Evolutionary conservation across 176 grass and related monocot genomes (phyloP).

Genomic region (Oryza punctata): DNA sequence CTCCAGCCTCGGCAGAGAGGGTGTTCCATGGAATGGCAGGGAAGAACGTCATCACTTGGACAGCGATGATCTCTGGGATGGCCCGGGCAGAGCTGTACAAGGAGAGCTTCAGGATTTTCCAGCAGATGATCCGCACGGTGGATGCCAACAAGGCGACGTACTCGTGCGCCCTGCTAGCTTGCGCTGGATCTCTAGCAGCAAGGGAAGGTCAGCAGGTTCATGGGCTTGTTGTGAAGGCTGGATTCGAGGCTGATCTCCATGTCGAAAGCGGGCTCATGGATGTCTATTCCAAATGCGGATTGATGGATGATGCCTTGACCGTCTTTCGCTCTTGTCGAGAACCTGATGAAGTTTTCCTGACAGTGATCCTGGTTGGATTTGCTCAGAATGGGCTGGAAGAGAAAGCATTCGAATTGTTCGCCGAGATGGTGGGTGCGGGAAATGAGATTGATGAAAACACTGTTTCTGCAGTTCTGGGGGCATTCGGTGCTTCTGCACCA

Average conservation of each 20-base stretch:
- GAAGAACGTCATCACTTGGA: constrained; percentile 86
- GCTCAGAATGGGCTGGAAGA: constrained; percentile 78
- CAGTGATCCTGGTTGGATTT: constrained; percentile 80
- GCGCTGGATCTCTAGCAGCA: constrained; percentile 55
- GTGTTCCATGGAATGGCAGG: constrained; percentile 53
- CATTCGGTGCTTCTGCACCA: constrained; percentile 62
- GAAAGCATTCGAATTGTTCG: constrained; percentile 62
- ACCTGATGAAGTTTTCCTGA: constrained; percentile 69
- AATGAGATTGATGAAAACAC: constrained; percentile 58
- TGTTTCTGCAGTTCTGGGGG: constrained; percentile 79
- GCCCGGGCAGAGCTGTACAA: constrained; percentile 48
- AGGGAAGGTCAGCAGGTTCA: constrained; percentile 74
- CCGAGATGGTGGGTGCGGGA: constrained; percentile 47
- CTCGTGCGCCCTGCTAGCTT: constrained; percentile 62
- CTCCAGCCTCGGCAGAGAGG: constrained; percentile 36
- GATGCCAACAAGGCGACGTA: constrained; percentile 70
- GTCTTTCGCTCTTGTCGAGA: constrained; percentile 59
- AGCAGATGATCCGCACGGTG: constrained; percentile 45
- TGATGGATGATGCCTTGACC: constrained; percentile 69
- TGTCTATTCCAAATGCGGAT: constrained; percentile 84
- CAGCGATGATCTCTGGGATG: constrained; percentile 79
- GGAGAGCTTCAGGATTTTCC: constrained; percentile 65
- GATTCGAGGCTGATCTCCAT: constrained; percentile 52
- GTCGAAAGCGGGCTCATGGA: constrained; percentile 85
- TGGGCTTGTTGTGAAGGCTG: constrained; percentile 70